A percentile compares a stretch with the other conserved stretches of the same genome.
Conservation (phyloP, 176 grass and related monocot genomes). For the Avena sativa region DNA sequence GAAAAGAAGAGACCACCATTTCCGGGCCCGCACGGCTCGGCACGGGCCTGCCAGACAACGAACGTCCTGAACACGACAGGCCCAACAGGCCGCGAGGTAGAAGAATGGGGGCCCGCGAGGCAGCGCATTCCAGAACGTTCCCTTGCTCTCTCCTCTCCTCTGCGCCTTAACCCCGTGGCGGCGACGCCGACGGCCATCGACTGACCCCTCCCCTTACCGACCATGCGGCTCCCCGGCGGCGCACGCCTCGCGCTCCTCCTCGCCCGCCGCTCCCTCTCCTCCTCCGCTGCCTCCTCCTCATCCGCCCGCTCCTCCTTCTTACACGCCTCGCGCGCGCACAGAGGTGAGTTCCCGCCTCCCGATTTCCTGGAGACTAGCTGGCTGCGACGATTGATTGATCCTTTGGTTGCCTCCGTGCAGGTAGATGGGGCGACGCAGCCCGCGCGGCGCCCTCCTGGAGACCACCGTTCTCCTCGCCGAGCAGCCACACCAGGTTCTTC, state of each 20-base stretch:
- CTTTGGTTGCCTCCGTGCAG: conserved; percentile 3
- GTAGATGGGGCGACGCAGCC: background rate
- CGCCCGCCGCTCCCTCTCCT: conserved; percentile 50
- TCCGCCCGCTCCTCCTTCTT: background rate
- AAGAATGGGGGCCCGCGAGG: conserved; percentile 24
- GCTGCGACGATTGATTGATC: background rate
- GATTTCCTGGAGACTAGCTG: background rate
- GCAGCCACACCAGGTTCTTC: conserved; percentile 11
- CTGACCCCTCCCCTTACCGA: background rate
- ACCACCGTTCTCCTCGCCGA: conserved; percentile 32
- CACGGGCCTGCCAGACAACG: background rate
- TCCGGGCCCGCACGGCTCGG: background rate
- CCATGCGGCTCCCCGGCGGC: conserved; percentile 59
- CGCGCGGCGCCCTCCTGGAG: conserved; percentile 29
- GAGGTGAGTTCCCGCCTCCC: conserved; percentile 47
- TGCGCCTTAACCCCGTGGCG: conserved; percentile 48
- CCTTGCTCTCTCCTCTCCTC: background rate
- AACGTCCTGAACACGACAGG: background rate
- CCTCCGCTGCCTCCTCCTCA: background rate
- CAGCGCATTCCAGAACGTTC: conserved; percentile 49
- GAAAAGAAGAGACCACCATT: background rate
- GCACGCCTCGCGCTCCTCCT: conserved; percentile 57
- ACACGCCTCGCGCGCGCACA: conserved; percentile 3
- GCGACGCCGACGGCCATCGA: conserved; percentile 37
- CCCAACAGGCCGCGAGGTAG: background rate